Percentiles rank a stretch among this genome's conserved stretches.
Evolutionary conservation across 1,139 yeast species (phyloP).

Genomic region (Wickerhamiella infanticola): DNA sequence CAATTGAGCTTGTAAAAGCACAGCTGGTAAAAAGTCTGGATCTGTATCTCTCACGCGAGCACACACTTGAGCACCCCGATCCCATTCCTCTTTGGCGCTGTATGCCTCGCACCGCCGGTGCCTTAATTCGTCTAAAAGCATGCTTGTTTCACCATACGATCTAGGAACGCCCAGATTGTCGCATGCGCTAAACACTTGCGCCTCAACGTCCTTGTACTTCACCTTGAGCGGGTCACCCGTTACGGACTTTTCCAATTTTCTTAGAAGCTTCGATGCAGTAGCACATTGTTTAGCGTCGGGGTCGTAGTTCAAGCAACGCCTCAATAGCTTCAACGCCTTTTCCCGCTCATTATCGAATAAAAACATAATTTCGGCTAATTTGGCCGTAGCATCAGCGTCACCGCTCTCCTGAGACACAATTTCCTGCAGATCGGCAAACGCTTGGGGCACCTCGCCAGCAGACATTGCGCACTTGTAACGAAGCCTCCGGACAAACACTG

Average conservation of each 20-base stretch:
- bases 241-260: constrained; percentile 24
- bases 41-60: constrained; percentile 21
- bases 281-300: constrained; percentile 49
- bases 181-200: constrained; percentile 12
- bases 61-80: constrained; percentile 27
- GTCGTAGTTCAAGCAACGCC: constrained; percentile 52
- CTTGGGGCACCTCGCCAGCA: constrained; percentile 20
- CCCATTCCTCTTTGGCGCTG: constrained; percentile 24
- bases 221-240: constrained; percentile 24
- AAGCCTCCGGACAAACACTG: constrained; percentile 15
- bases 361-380: constrained; percentile 28
- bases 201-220: constrained; percentile 18
- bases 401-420: constrained; percentile 16
- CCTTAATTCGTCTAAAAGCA: constrained; percentile 24
- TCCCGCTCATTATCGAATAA: constrained; percentile 35
- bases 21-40: constrained; percentile 32
- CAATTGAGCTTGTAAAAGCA: constrained; percentile 31
- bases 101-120: constrained; percentile 36
- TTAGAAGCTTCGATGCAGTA: constrained; percentile 31
- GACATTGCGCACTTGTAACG: constrained; percentile 23
- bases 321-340: constrained; percentile 34
- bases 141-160: constrained; percentile 9
- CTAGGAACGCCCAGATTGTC: constrained; percentile 8
- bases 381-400: constrained; percentile 19
- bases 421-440: constrained; percentile 22